phyloP scores from a whole-genome alignment of 768 basidiomycete species.

The Cystofilobasidium macerans region DNA sequence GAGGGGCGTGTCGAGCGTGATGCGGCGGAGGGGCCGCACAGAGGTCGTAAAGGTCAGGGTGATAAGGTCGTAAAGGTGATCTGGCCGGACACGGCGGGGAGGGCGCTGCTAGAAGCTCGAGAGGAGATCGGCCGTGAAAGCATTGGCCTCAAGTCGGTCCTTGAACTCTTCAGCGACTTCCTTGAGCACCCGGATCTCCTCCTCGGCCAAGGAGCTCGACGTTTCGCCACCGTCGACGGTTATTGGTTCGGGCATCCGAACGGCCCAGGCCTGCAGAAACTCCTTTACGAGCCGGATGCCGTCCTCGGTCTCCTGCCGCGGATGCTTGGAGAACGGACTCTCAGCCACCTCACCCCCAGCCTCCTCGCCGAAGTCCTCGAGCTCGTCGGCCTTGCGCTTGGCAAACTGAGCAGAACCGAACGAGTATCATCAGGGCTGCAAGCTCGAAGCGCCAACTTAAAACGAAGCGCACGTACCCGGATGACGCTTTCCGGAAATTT shows the following conservation, averaged over 20 bases:
- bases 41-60: slow-evolving; percentile 4
- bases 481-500: slow-evolving; percentile 94
- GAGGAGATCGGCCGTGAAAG: slow-evolving; percentile 47
- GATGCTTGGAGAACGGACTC: slow-evolving; percentile 42
- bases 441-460: too few species aligned
- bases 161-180: slow-evolving; percentile 55
- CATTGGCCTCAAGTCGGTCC: slow-evolving; percentile 61
- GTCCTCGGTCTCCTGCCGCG: slow-evolving; percentile 56
- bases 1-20: neutral
- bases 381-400: slow-evolving; percentile 80
- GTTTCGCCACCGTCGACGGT: slow-evolving; percentile 30
- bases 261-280: slow-evolving; percentile 59
- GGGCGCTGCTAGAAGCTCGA: slow-evolving; percentile 28
- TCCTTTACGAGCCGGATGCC: slow-evolving; percentile 72
- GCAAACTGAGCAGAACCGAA: slow-evolving; percentile 50
- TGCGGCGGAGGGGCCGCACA: neutral
- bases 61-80: neutral
- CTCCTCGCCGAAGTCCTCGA: slow-evolving; percentile 62
- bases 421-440: too few species aligned
- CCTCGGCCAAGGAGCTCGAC: slow-evolving; percentile 43
- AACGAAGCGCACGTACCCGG: slow-evolving; percentile 46
- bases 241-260: slow-evolving; percentile 29
- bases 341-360: slow-evolving; percentile 34
- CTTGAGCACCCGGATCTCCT: slow-evolving; percentile 47
- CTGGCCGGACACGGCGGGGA: neutral